phyloP scores from a whole-genome alignment of 1,284 basidiomycete species.

The Cryptococcus neoformans region DNA sequence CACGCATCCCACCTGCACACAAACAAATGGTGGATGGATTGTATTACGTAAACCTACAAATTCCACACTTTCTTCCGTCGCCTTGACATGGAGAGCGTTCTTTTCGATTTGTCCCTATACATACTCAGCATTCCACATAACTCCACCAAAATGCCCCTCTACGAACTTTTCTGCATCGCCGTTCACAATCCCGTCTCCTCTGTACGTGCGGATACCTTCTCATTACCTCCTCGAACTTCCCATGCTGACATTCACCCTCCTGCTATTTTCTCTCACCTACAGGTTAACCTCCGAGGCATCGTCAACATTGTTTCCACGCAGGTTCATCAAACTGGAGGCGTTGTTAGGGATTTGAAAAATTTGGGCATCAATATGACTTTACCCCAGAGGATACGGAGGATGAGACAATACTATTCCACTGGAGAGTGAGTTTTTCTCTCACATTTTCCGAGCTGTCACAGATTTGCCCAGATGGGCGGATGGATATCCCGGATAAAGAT shows the following conservation, averaged over 20 bases:
- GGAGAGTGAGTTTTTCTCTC: constrained; percentile 45
- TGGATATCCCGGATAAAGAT: too few species aligned
- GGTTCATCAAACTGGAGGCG: constrained; percentile 44
- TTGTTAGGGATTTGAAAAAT: constrained; percentile 44
- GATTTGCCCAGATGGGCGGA: too few species aligned
- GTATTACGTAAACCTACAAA: too few species aligned
- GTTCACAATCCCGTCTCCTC: constrained; percentile 45
- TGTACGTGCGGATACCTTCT: constrained; percentile 22
- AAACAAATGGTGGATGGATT: too few species aligned
- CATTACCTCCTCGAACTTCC: not conserved
- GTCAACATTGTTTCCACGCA: constrained; percentile 39
- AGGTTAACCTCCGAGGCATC: constrained; percentile 44
- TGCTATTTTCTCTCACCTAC: not conserved
- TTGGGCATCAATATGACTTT: constrained; percentile 41
- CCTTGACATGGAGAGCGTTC: too few species aligned
- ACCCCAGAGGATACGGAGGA: constrained; percentile 41
- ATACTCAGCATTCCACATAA: too few species aligned
- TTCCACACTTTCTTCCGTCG: too few species aligned
- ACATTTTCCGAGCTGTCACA: too few species aligned
- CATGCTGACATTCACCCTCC: not conserved
- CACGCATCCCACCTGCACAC: too few species aligned
- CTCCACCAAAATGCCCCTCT: constrained; percentile 39
- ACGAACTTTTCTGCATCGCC: constrained; percentile 51
- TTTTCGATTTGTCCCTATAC: too few species aligned
- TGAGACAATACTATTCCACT: constrained; percentile 45